These are phyloP conservation scores for Colletotrichum ledebouriae DNA, from an alignment of 2,329 filamentous ascomycete species.

Conservation along the genomic window DNA sequence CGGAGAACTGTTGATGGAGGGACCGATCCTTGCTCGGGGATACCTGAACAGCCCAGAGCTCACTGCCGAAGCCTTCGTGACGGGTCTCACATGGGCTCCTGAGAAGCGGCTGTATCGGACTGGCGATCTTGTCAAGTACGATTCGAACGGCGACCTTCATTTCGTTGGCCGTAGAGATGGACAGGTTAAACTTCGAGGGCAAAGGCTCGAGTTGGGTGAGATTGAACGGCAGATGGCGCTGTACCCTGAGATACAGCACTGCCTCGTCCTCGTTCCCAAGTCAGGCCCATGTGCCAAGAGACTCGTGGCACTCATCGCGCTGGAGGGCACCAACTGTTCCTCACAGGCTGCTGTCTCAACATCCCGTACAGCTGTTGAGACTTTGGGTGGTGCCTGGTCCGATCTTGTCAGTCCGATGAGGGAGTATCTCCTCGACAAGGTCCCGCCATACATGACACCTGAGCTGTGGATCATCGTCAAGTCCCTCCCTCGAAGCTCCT, in stretches of 20 bases:
- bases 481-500: slow-evolving; percentile 59
- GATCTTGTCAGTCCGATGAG: slow-evolving; percentile 13
- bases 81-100: slow-evolving; percentile 74
- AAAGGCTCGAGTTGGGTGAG: slow-evolving; percentile 83
- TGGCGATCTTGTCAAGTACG: slow-evolving; percentile 84
- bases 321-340: not conserved
- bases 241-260: slow-evolving; percentile 4
- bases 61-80: slow-evolving; percentile 75
- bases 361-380: not conserved
- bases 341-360: not conserved
- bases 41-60: slow-evolving; percentile 77
- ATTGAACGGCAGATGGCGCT: slow-evolving; percentile 65
- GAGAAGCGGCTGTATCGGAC: slow-evolving; percentile 77
- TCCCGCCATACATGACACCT: slow-evolving; percentile 62
- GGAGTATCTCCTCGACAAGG: slow-evolving; percentile 43
- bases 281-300: slow-evolving; percentile 21
- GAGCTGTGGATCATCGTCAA: slow-evolving; percentile 58
- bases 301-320: not conserved
- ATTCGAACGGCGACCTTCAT: slow-evolving; percentile 80
- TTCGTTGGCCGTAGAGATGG: slow-evolving; percentile 82
- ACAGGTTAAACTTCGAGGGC: slow-evolving; percentile 85
- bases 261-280: slow-evolving; percentile 20
- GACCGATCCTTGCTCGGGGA: slow-evolving; percentile 56
- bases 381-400: not conserved
- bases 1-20: slow-evolving; percentile 45